A percentile compares a stretch with the other conserved stretches of the same genome.
These are phyloP conservation scores for Alternaria novae-zelandiae DNA, from an alignment of 2,329 filamentous ascomycete genomes.

Conservation along the genomic window DNA sequence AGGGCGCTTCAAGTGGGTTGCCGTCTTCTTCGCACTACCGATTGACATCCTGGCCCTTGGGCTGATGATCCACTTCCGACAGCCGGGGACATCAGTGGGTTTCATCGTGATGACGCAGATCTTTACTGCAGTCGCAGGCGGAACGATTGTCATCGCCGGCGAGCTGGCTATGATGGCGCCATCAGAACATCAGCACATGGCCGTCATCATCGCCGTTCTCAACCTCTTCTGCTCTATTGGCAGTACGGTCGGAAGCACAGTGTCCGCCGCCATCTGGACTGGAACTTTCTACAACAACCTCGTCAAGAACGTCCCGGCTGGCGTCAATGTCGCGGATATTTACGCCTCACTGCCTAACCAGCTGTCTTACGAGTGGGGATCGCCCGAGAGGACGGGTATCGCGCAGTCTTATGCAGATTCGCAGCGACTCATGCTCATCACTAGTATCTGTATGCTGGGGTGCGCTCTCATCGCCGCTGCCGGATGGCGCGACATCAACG, in stretches of 20 bases:
- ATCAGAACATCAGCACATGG: constrained; percentile 24
- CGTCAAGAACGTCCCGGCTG: constrained; percentile 50
- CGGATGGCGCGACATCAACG: constrained; percentile 56
- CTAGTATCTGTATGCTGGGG: constrained; percentile 29
- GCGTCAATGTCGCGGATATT: constrained; percentile 46
- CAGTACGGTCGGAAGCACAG: constrained; percentile 49
- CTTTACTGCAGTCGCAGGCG: constrained; percentile 28
- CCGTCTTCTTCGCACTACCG: constrained; percentile 21
- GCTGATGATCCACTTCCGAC: constrained; percentile 15
- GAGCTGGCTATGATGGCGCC: constrained; percentile 28
- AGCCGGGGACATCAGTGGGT: constrained; percentile 28
- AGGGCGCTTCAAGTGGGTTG: constrained; percentile 26
- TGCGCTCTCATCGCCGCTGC: constrained; percentile 47
- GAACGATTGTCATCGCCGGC: constrained; percentile 30
- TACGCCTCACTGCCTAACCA: constrained; percentile 62
- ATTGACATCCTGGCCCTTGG: constrained; percentile 28
- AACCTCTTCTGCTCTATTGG: constrained; percentile 66
- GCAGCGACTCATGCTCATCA: constrained; percentile 40
- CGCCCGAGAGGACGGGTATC: constrained; percentile 52
- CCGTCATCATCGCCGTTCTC: constrained; percentile 52
- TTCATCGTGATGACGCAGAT: constrained; percentile 42
- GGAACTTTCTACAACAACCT: constrained; percentile 61
- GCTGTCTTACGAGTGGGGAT: constrained; percentile 58
- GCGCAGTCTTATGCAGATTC: constrained; percentile 36
- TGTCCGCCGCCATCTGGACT: constrained; percentile 69